phyloP scores from a whole-genome alignment of 129 eudicot species.

The Silybum marianum region DNA sequence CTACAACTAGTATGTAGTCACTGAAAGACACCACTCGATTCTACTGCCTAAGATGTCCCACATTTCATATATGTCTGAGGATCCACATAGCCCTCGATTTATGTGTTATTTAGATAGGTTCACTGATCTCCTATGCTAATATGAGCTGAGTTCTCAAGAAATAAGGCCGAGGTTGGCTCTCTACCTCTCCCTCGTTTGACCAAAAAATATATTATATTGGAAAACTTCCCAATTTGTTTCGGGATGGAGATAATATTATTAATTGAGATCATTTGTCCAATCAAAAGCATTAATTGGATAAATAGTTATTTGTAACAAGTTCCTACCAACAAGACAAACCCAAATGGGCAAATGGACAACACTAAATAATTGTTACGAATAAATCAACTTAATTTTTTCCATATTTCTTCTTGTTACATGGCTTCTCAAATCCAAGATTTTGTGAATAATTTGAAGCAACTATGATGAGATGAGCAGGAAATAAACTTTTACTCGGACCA shows the following conservation, averaged over 20 bases:
- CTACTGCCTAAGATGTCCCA: no score
- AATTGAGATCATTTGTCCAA: not conserved
- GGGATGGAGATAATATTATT: not conserved
- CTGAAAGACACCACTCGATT: no score
- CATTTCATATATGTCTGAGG: no score
- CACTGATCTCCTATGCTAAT: no score
- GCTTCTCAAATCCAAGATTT: not conserved
- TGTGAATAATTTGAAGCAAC: not conserved
- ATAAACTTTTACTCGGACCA: not conserved
- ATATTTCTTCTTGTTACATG: not conserved
- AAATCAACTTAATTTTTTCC: not conserved
- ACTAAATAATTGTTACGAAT: not conserved
- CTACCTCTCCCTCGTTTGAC: not conserved
- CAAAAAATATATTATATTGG: not conserved
- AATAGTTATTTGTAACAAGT: not conserved
- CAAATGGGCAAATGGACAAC: not conserved
- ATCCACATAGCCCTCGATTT: no score
- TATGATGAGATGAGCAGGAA: not conserved
- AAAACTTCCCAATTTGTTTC: not conserved
- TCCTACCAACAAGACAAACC: not conserved
- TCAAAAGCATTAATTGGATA: not conserved
- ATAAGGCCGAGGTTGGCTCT: not conserved
- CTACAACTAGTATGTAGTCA: no score
- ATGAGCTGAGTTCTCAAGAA: no score
- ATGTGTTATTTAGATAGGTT: no score